Conservation (phyloP, 2,329 filamentous ascomycete species). For the Colletotrichum caudatum region DNA sequence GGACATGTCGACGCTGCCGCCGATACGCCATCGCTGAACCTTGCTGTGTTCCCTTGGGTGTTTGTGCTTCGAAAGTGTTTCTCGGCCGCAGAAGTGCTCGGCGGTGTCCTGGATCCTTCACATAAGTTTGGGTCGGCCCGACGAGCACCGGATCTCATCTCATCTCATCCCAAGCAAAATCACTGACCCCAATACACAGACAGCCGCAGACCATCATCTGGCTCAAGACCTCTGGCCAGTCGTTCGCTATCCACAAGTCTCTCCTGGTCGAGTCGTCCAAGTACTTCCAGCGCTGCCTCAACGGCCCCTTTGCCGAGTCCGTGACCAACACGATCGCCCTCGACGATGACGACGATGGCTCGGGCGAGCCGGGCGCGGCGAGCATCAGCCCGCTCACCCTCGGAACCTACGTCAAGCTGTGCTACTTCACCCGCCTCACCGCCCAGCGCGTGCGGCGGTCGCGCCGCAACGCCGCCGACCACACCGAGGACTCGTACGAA, state of each 20-base stretch:
- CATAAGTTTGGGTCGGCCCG: neutral
- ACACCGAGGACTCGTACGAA: slow-evolving; percentile 32
- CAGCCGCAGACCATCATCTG: slow-evolving; percentile 38
- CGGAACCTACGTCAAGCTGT: slow-evolving; percentile 37
- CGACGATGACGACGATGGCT: slow-evolving; percentile 20
- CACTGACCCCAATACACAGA: slow-evolving; percentile 21
- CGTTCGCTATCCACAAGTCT: slow-evolving; percentile 36
- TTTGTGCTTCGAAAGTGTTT: neutral
- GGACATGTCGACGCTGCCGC: neutral
- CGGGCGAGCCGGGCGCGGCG: neutral
- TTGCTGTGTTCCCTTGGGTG: neutral
- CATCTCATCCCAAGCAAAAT: neutral
- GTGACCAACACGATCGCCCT: slow-evolving; percentile 34
- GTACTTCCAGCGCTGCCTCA: slow-evolving; percentile 39
- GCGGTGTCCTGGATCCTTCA: too few species aligned
- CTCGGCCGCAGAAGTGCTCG: neutral
- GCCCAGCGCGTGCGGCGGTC: slow-evolving; percentile 36
- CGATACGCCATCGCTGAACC: neutral
- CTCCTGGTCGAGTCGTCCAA: slow-evolving; percentile 37
- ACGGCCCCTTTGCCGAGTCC: slow-evolving; percentile 30
- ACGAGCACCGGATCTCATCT: neutral
- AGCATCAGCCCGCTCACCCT: slow-evolving; percentile 22
- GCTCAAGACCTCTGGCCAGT: slow-evolving; percentile 29
- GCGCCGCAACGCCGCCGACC: slow-evolving; percentile 22
- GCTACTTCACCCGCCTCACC: slow-evolving; percentile 37